Evolutionary conservation across 345 rosid species (phyloP).

Genomic region (Schrenkiella parvula): DNA sequence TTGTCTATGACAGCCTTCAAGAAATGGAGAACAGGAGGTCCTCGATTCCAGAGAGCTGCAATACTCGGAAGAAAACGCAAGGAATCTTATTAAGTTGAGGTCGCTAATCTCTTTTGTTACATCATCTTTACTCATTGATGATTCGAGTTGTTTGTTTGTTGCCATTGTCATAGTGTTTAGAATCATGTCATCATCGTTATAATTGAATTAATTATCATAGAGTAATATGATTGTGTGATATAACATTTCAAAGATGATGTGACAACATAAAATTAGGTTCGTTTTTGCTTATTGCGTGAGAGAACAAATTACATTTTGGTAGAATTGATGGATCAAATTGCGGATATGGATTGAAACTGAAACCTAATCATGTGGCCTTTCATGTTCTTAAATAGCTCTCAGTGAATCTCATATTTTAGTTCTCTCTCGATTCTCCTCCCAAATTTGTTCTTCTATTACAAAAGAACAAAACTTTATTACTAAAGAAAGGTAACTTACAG

Average conservation of each 20-base stretch:
- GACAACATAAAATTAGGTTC: background rate
- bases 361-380: slow-evolving; percentile 10
- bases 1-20: slow-evolving; percentile 65
- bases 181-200: background rate
- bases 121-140: background rate
- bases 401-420: background rate
- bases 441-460: background rate
- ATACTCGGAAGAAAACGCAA: slow-evolving; percentile 85
- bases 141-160: slow-evolving; percentile 3
- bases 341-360: background rate
- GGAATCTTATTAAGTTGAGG: slow-evolving; percentile 42
- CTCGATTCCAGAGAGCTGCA: slow-evolving; percentile 79
- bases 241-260: background rate
- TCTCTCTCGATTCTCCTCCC: background rate
- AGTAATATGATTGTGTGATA: background rate
- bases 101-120: slow-evolving; percentile 7
- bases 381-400: slow-evolving; percentile 16
- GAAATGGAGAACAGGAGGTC: slow-evolving; percentile 87
- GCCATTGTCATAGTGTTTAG: background rate
- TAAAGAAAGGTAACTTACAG: background rate
- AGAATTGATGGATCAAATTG: background rate
- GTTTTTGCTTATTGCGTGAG: background rate
- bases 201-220: background rate
- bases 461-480: background rate
- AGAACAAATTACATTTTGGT: background rate